These are phyloP conservation scores for Trichoderma koningii DNA, from an alignment of 2,329 filamentous ascomycete genomes.

Conservation along the genomic window DNA sequence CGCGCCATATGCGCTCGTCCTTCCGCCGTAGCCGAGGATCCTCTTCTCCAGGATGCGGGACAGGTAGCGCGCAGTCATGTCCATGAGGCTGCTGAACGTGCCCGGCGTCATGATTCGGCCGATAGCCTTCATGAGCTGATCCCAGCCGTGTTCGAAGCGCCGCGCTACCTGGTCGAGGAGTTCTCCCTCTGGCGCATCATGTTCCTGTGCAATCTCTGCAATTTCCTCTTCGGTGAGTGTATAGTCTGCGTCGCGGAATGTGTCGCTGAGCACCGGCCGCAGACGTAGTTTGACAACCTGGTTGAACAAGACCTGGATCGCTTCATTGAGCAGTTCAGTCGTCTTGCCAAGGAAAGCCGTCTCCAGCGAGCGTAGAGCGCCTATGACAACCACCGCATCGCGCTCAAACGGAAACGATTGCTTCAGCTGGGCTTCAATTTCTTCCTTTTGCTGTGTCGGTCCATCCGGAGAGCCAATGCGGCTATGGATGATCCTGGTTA, in stretches of 20 bases:
- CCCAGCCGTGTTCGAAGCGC: conserved; percentile 84
- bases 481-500: conserved; percentile 77
- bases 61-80: conserved; percentile 72
- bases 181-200: conserved; percentile 56
- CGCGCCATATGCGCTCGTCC: conserved; percentile 78
- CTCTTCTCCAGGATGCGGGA: conserved; percentile 82
- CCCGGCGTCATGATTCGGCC: conserved; percentile 78
- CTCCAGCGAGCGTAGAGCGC: conserved; percentile 68
- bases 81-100: conserved; percentile 75
- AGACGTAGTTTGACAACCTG: conserved; percentile 84
- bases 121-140: conserved; percentile 80
- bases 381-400: conserved; percentile 70
- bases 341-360: conserved; percentile 75
- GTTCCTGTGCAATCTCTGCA: conserved; percentile 55
- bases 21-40: conserved; percentile 76
- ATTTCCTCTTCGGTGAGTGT: conserved; percentile 65
- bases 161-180: conserved; percentile 69
- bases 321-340: conserved; percentile 79
- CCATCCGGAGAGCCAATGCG: conserved; percentile 56
- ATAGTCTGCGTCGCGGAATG: conserved; percentile 92
- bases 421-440: conserved; percentile 51
- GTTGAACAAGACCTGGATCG: conserved; percentile 81
- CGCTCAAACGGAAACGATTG: conserved; percentile 79
- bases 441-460: conserved; percentile 38
- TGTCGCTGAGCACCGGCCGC: conserved; percentile 79